Evolutionary conservation across 768 basidiomycete species (phyloP).

Genomic region (Podaxis sp.): DNA sequence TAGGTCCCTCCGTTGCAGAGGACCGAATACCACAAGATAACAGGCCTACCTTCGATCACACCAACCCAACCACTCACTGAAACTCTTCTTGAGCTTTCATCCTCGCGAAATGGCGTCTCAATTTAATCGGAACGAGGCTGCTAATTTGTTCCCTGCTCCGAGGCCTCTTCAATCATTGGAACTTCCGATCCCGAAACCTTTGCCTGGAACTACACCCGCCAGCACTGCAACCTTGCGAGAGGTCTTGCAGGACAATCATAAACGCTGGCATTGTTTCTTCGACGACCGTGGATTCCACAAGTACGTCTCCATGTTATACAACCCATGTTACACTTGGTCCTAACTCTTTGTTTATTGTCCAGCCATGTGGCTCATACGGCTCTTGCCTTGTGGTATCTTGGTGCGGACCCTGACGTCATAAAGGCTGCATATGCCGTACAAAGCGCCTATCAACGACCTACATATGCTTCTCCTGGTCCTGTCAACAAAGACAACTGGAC

Average conservation of each 20-base stretch:
- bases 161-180: background rate
- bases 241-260: slow-evolving; percentile 48
- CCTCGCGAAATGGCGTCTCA: background rate
- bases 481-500: slow-evolving; percentile 49
- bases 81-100: background rate
- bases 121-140: background rate
- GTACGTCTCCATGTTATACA: slow-evolving; percentile 20
- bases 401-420: slow-evolving; percentile 42
- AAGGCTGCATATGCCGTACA: slow-evolving; percentile 36
- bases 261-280: slow-evolving; percentile 55
- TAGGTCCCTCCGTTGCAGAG: background rate
- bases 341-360: slow-evolving; percentile 23
- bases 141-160: slow-evolving; percentile 8
- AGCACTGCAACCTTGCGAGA: slow-evolving; percentile 39
- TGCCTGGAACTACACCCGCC: slow-evolving; percentile 31
- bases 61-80: background rate
- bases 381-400: slow-evolving; percentile 60
- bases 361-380: slow-evolving; percentile 57
- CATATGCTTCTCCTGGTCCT: slow-evolving; percentile 39
- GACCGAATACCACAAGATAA: background rate
- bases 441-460: slow-evolving; percentile 32
- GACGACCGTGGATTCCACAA: slow-evolving; percentile 39
- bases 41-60: background rate
- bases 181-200: slow-evolving; percentile 13
- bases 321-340: slow-evolving; percentile 21